phyloP scores from a whole-genome alignment of 148 eudicot genomes.

The Cornus florida region DNA sequence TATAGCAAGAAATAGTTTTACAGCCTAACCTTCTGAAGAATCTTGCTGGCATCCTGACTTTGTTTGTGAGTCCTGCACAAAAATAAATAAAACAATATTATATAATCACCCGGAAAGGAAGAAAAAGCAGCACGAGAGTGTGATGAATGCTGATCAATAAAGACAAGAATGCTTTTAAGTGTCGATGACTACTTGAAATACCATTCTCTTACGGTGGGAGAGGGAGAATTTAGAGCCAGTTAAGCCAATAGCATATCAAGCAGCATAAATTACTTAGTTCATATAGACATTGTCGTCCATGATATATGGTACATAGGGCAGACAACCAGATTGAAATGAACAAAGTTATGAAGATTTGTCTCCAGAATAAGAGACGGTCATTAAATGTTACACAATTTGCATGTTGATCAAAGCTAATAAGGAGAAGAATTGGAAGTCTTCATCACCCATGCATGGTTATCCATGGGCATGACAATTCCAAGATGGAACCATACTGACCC shows the following conservation, averaged over 20 bases:
- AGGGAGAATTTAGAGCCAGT: too few species aligned
- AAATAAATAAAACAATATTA: conserved; percentile 7
- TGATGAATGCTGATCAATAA: too few species aligned
- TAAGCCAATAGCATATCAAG: neutral
- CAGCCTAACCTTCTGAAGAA: conserved; percentile 54
- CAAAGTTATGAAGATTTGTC: neutral
- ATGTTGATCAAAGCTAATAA: neutral
- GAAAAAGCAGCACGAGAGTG: neutral
- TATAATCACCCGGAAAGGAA: neutral
- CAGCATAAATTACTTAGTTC: neutral
- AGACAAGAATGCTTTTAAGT: too few species aligned
- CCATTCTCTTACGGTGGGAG: too few species aligned
- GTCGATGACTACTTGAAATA: too few species aligned
- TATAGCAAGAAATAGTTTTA: conserved; percentile 8
- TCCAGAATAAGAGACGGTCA: neutral
- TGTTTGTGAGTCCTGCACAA: conserved; percentile 63
- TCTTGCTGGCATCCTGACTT: conserved; percentile 70
- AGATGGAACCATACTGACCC: too few species aligned
- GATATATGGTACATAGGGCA: neutral
- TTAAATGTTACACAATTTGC: neutral
- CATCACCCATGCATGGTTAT: neutral
- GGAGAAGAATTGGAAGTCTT: neutral
- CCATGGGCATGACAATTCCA: neutral
- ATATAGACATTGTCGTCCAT: neutral
- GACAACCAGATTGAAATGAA: neutral